Conservation (phyloP, 2,329 filamentous ascomycete species). For the Talaromyces rugulosus region DNA sequence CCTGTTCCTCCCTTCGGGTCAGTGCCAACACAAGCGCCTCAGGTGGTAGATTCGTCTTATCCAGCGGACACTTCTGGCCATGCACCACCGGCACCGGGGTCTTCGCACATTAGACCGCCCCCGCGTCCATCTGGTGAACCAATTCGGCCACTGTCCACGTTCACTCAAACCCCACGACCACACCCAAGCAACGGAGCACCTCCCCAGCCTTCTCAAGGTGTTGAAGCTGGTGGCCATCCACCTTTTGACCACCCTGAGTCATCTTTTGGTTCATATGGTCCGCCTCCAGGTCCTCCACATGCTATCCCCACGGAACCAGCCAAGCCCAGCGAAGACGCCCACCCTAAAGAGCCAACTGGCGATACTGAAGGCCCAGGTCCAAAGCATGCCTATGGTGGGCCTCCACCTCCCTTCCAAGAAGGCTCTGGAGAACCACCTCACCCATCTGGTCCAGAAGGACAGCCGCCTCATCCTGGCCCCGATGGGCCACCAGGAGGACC, state of each 20-base stretch:
- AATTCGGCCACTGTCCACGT: not conserved
- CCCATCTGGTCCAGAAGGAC: not conserved
- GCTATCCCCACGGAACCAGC: not conserved
- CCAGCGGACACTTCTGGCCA: not conserved
- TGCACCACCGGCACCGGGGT: not conserved
- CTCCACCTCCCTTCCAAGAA: not conserved
- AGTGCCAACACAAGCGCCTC: not conserved
- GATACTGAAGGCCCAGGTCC: not conserved
- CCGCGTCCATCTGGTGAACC: not conserved
- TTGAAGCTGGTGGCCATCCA: not conserved
- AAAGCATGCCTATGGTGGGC: not conserved
- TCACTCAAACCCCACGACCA: not conserved
- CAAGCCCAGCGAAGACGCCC: not conserved
- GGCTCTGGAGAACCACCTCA: not conserved
- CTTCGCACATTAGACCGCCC: not conserved
- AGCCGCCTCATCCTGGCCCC: not conserved
- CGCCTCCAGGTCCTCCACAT: not conserved
- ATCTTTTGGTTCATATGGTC: not conserved
- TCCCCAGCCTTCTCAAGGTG: not conserved
- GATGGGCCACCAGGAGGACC: not conserved
- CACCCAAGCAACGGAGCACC: not conserved
- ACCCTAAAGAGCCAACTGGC: not conserved
- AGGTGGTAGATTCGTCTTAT: not conserved
- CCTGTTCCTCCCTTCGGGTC: not conserved
- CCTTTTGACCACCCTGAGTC: not conserved